Base-by-base conservation (phyloP, 1,284 basidiomycete genomes). In the Papiliotrema nemorosa region DNA sequence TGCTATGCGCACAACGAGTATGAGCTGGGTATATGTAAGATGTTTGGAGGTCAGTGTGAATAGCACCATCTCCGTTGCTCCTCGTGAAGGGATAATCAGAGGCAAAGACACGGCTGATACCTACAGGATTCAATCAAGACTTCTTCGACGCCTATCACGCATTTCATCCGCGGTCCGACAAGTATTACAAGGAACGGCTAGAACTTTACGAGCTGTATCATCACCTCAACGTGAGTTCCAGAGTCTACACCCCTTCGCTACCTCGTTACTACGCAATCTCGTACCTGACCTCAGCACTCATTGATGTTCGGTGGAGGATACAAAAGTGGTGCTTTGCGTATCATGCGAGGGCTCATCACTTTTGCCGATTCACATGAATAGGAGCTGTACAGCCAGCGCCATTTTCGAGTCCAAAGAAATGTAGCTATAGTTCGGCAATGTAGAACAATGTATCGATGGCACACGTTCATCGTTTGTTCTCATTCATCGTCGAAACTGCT, bases 1-100 rank as follows among this genome's bases (percentile, higher is more conserved):
- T 89, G 85, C 66, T 91, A 83, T 60, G 89, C 88, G 2, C 89
- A 91, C 65, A 87, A 86, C 55, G 90, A 93, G 76, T 85, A 85
- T 13, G 90, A 93, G 59, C 79, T 92, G 29, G 86, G 87, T 0
- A 90, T 92, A 44, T 84, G 83, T 14, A 79, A 84, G 36, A 89
- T 92, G 55, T 92, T 93, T 63, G 88, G 89, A 2, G 88, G 72
- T 72, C 44, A 49, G 66, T 18, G 5, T 39, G 27, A 25, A 25
- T 38, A 16, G 18, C 29, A 5, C n/a, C 24, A 37, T 36, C 26
- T 10, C 3, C 29, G 9, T 31, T 31, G 20, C 18, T 42, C 25
- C 43, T 47, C 27, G 20, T 14, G 16, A 18, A 26, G 24, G 39
- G 24, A 47, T 47, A 13, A 9, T 38, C 38, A 31, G 9, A 31